Evolutionary conservation across 2,329 filamentous ascomycete genomes (phyloP), one percentile per base, ranked within the genome.

Genomic region (Calonectria montana): DNA sequence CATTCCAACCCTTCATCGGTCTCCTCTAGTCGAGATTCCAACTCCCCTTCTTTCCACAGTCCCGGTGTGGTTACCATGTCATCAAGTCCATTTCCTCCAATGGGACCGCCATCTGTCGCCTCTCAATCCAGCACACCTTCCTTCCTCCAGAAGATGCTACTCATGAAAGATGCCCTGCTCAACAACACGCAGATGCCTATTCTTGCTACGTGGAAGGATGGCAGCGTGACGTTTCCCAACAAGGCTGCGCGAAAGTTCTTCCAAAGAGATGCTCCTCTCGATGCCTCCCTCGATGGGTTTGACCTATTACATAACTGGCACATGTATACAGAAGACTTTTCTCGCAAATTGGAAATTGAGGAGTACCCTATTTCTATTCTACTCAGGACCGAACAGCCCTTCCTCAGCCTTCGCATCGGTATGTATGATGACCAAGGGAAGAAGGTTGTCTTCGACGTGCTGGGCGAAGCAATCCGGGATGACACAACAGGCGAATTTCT

Each of bases 201-300:
- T 25, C 85, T 95, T 53, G 92, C 93, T 27, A 94, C 95, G 91
- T 96, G 94, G 94, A 93, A 92, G 79, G 94, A 96, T 75, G 91
- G 93, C 65, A 93, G 90, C 59, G 91, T 95, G 57, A 91, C 90
- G 0, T 91, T 95, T 50, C 92, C 93, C 4, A 96, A 96, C 78
- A 90, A 89, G 75, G 92, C 93, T 4, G 89, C 89, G 15, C 84
- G 88, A 15, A 81, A 83, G 4, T 81, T 92, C n/a, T 86, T 91
- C 71, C 79, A 84, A 27, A 81, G 83, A 12, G 81, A 85, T 16
- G 81, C 83, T 4, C 84, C 86, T 41, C 77, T 85, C 2, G 83
- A 85, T 8, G 80, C 81, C 0, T 81, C 82, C 2, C 80, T 81
- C 3, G 86, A 90, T 43, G 88, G 88, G 0, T 85, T 86, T 65